A percentile compares a stretch with the other conserved stretches of the same genome.
phyloP scores from a whole-genome alignment of 192 early-diverging fungal species.

The Coemansia aciculifera region DNA sequence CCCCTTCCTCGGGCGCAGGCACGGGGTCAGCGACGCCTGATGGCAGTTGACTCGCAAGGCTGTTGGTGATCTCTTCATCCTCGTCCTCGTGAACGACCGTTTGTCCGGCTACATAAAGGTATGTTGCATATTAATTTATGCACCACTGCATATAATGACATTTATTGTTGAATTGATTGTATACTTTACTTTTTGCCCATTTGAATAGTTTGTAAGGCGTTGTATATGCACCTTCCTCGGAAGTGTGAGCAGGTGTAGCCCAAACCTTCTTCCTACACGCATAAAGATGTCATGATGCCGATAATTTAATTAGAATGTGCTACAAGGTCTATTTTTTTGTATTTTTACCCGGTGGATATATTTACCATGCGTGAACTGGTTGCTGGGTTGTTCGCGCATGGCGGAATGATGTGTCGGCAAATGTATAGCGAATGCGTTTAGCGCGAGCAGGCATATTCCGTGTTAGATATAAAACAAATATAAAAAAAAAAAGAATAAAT shows the following conservation, averaged over 20 bases:
- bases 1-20: not conserved
- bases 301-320: slow-evolving; percentile 3
- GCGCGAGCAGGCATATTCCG: slow-evolving; percentile 32
- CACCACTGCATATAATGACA: slow-evolving; percentile 10
- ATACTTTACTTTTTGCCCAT: slow-evolving; percentile 45
- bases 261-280: slow-evolving; percentile 31
- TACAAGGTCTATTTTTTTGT: not conserved
- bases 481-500: not conserved
- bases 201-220: slow-evolving; percentile 34
- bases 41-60: not conserved
- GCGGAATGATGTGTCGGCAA: slow-evolving; percentile 24
- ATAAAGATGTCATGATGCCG: not conserved
- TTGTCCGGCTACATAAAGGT: slow-evolving; percentile 41
- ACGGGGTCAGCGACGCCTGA: not conserved
- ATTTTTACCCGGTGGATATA: not conserved
- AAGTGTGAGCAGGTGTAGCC: slow-evolving; percentile 17
- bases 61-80: slow-evolving; percentile 17
- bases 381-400: slow-evolving; percentile 27
- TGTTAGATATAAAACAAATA: not conserved
- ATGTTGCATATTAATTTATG: slow-evolving; percentile 36
- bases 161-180: not conserved
- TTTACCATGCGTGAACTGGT: slow-evolving; percentile 46
- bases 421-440: slow-evolving; percentile 49
- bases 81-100: slow-evolving; percentile 54
- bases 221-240: slow-evolving; percentile 8